phyloP scores from a whole-genome alignment of 805 yeast genomes.

The Candida piceae region DNA sequence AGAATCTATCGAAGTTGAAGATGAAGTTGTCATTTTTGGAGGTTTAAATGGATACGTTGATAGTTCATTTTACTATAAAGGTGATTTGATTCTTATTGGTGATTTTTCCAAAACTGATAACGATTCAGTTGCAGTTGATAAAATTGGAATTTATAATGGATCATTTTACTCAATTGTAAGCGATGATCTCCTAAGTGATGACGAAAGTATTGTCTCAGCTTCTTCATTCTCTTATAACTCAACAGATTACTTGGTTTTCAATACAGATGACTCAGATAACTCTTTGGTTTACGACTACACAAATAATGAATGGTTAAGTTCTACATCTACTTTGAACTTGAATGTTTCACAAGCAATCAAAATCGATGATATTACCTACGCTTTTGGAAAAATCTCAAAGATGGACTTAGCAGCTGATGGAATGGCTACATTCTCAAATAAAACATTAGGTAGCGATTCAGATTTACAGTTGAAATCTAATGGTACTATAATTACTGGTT shows the following conservation, averaged over 20 bases:
- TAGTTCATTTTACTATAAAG: conserved; percentile 1
- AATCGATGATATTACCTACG: conserved; percentile 11
- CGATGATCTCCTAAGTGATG: conserved; percentile 48
- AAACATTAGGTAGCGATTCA: not conserved
- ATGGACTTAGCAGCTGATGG: conserved; percentile 16
- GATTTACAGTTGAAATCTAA: not conserved
- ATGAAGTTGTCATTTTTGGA: conserved; percentile 35
- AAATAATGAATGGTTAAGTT: conserved; percentile 31
- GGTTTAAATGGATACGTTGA: conserved; percentile 4
- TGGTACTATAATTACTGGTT: conserved; percentile 29
- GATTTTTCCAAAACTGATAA: conserved; percentile 25
- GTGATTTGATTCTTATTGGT: conserved; percentile 43
- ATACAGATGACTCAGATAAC: conserved; percentile 14
- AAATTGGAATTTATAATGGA: conserved; percentile 28
- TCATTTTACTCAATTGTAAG: conserved; percentile 32
- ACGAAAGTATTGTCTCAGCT: conserved; percentile 14
- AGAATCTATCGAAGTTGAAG: conserved; percentile 11
- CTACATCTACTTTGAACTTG: conserved; percentile 25
- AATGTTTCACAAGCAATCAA: conserved; percentile 26
- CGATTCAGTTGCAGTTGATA: conserved; percentile 15
- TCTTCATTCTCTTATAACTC: conserved; percentile 30
- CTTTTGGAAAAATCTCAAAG: conserved; percentile 17
- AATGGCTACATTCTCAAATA: conserved; percentile 9
- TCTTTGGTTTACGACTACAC: conserved; percentile 38
- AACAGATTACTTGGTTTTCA: conserved; percentile 39